A percentile compares a stretch with the other conserved stretches of the same genome.
These are phyloP conservation scores for Phaffia tasmanica DNA, from an alignment of 768 basidiomycete genomes.

Conservation along the genomic window DNA sequence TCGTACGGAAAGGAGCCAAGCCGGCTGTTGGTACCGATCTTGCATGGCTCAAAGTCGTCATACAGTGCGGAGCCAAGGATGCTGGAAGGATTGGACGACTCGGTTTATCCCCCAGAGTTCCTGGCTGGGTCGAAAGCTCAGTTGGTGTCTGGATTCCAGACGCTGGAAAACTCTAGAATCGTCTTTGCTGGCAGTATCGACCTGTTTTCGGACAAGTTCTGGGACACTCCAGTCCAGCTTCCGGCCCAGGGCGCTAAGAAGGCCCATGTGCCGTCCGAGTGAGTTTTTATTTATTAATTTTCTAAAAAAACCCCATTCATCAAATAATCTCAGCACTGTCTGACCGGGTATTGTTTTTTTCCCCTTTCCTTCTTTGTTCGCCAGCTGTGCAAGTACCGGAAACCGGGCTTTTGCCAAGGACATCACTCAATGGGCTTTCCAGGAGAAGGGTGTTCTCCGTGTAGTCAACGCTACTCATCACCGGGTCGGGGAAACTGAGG, in stretches of 20 bases:
- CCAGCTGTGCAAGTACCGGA: conserved; percentile 53
- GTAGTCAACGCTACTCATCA: conserved; percentile 62
- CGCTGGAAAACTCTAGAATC: conserved; percentile 60
- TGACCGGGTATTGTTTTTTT: not conserved
- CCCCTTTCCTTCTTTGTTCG: conserved; percentile 1
- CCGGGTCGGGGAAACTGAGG: conserved; percentile 50
- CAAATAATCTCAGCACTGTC: too few species aligned
- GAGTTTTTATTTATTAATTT: too few species aligned
- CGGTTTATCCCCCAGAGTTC: conserved; percentile 38
- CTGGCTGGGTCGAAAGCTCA: conserved; percentile 65
- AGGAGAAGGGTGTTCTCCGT: conserved; percentile 67
- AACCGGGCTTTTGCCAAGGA: conserved; percentile 66
- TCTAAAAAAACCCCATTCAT: too few species aligned
- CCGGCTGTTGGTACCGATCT: conserved; percentile 69
- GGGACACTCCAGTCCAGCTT: conserved; percentile 27
- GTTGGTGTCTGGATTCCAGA: conserved; percentile 82
- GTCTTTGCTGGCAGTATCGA: conserved; percentile 73
- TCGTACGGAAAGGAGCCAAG: conserved; percentile 25
- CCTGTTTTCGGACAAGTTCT: conserved; percentile 65
- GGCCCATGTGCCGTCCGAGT: not conserved
- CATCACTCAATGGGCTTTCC: conserved; percentile 80
- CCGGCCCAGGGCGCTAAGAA: too few species aligned
- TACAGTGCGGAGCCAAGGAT: conserved; percentile 34
- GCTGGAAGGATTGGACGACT: conserved; percentile 20
- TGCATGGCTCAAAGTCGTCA: conserved; percentile 51